These are phyloP conservation scores for Aspergillus saccharolyticus DNA, from an alignment of 495 filamentous ascomycete species.

Conservation along the genomic window DNA sequence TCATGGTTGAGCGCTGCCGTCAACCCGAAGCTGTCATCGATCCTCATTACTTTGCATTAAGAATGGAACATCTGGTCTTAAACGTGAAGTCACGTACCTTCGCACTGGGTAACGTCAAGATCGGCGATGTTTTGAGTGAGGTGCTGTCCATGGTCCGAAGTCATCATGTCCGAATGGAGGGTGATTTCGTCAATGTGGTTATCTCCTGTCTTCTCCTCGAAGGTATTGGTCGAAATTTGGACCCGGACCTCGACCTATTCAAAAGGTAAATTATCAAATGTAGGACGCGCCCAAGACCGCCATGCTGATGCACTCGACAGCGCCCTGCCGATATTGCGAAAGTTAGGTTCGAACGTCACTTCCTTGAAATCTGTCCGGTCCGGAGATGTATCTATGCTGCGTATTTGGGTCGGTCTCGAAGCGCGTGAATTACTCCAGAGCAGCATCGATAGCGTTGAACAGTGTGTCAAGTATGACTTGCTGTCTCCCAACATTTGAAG, in stretches of 20 bases:
- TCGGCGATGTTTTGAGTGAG: constrained; percentile 88
- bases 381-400: constrained; percentile 85
- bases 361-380: constrained; percentile 47
- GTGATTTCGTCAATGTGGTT: constrained; percentile 98
- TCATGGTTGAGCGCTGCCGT: constrained; percentile 94
- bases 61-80: constrained; percentile 94
- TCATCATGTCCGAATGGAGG: constrained; percentile 93
- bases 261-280: constrained; percentile 51
- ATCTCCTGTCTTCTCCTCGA: constrained; percentile 91
- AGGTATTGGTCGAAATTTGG: constrained; percentile 82
- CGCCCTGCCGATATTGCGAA: constrained; percentile 84
- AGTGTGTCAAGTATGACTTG: constrained; percentile 78
- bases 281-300: not conserved
- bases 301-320: constrained; percentile 32
- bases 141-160: constrained; percentile 87
- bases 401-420: constrained; percentile 90
- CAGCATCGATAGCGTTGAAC: constrained; percentile 80
- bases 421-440: constrained; percentile 82
- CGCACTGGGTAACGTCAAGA: constrained; percentile 90
- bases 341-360: constrained; percentile 67
- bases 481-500: constrained; percentile 73
- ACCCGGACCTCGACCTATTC: constrained; percentile 85
- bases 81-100: constrained; percentile 86
- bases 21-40: constrained; percentile 87
- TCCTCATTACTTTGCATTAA: constrained; percentile 81